Evolutionary conservation across 345 rosid genomes (phyloP), one percentile per base, ranked within the genome.

Genomic region (Fremontodendron californicum): DNA sequence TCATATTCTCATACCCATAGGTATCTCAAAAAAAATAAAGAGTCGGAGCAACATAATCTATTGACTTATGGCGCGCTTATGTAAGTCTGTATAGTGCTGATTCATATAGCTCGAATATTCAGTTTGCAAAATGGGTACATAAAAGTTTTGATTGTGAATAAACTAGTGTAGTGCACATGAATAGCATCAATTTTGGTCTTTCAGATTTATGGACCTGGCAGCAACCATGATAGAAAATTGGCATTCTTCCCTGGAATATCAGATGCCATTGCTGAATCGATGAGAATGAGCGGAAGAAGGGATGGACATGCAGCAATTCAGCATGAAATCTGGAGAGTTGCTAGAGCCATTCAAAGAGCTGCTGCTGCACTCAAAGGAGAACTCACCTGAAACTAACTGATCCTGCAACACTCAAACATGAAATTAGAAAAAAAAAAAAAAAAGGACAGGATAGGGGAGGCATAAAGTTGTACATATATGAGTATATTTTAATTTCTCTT

Each of bases 321-420:
- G 79, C 99, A 92, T 49, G 94, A 96, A 86, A 82, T 91, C 51
- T 93, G 99, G 99, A 91, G 94, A 81, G 94, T 88, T n/a, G 85
- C 88, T 16, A 92, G 99, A 81, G 97, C 95, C 75, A 89, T 96
- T 69, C 89, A 86, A 78, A 89, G 97, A 78, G 94, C 93, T 75
- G 91, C 97, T 43, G 60, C 68, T 83, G 95, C 89, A 82, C 96
- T 96, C 4, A 82, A 71, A 82, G 99, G 98, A 62, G 82, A 83
- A 31, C 78, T 84, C 65, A 77, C 80, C 31, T 86, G 85, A 87
- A 76, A 16, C n/a, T n/a, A n/a, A n/a, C 77, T 9, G 21, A 15
- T 29, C 37, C 63, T 1, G 9, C 55, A 69, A 25, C 13, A 1
- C 5, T 45, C n/a, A 13, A 46, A 9, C n/a, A 66, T 68, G n/a